Evolutionary conservation across 352 stramenopile genomes (phyloP).

Genomic region (Phytophthora podocarpi): DNA sequence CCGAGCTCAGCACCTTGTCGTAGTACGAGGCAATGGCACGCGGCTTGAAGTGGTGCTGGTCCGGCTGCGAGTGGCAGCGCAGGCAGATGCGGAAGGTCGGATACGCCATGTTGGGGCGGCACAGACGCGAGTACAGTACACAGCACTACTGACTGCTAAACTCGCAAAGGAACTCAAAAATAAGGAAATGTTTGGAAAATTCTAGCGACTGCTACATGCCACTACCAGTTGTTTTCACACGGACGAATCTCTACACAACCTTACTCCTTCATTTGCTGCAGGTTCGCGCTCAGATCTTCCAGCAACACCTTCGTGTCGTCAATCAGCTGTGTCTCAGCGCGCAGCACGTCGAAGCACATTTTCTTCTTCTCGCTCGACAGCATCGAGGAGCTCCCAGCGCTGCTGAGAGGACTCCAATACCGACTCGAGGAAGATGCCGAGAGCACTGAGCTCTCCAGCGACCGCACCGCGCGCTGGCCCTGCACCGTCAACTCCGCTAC

Average conservation of each 20-base stretch:
- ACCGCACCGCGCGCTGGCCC: conserved; percentile 61
- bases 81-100: conserved; percentile 71
- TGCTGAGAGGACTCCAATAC: conserved; percentile 20
- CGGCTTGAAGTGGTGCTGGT: conserved; percentile 80
- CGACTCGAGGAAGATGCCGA: conserved; percentile 29
- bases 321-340: conserved; percentile 82
- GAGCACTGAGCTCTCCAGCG: conserved; percentile 44
- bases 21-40: conserved; percentile 60
- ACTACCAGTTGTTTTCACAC: too few species aligned
- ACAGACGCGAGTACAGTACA: conserved; percentile 64
- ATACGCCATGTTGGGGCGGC: conserved; percentile 71
- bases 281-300: conserved; percentile 59
- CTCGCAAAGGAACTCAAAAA: not conserved
- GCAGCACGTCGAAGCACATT: conserved; percentile 84
- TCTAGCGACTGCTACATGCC: not conserved
- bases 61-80: conserved; percentile 70
- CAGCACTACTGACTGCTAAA: not conserved
- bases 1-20: conserved; percentile 71
- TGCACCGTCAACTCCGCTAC: conserved; percentile 74
- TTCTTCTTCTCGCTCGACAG: conserved; percentile 79
- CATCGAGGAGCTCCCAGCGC: conserved; percentile 1
- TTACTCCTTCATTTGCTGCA: conserved; percentile 49
- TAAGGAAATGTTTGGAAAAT: not conserved
- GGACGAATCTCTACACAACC: not conserved
- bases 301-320: conserved; percentile 77